Conservation (phyloP, 2,329 filamentous ascomycete species). For the Aspergillus quadrilineatus region DNA sequence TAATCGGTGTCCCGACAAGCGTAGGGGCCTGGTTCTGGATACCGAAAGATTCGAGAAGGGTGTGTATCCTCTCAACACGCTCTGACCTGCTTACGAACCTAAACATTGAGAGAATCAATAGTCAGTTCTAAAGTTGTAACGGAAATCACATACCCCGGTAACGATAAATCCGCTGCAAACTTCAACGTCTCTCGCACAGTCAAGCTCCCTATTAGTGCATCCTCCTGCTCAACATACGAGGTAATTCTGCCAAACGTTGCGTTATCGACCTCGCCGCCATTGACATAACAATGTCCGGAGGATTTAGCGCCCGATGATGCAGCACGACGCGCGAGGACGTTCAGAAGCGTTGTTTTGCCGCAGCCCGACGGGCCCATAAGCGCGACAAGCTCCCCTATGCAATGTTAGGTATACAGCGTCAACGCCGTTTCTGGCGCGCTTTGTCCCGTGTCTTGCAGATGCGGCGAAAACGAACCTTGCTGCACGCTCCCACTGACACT, state of each 20-base stretch:
- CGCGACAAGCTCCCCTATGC: constrained; percentile 67
- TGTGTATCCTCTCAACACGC: constrained; percentile 62
- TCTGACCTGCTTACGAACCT: constrained; percentile 57
- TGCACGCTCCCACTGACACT: constrained; percentile 63
- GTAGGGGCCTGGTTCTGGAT: constrained; percentile 67
- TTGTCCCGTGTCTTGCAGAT: background rate
- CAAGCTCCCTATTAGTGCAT: constrained; percentile 76
- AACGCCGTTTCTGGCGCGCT: background rate
- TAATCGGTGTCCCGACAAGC: constrained; percentile 76
- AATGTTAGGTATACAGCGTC: constrained; percentile 1
- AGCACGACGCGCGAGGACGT: constrained; percentile 68
- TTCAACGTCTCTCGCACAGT: constrained; percentile 77
- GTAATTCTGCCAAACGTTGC: constrained; percentile 63
- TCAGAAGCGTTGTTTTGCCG: constrained; percentile 82
- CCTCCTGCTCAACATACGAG: constrained; percentile 84
- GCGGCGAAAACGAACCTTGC: constrained; percentile 48
- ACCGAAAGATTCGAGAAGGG: constrained; percentile 70
- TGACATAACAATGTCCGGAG: constrained; percentile 59
- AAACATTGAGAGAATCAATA: background rate
- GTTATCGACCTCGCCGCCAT: constrained; percentile 57
- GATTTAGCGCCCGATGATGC: constrained; percentile 55
- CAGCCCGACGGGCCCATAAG: constrained; percentile 74
- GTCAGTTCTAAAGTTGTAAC: background rate
- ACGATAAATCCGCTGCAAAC: constrained; percentile 70
- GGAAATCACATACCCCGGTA: constrained; percentile 49